Percentiles rank a stretch among this genome's conserved stretches.
phyloP scores from a whole-genome alignment of 192 early-diverging fungal species.

The Coemansia sp. region DNA sequence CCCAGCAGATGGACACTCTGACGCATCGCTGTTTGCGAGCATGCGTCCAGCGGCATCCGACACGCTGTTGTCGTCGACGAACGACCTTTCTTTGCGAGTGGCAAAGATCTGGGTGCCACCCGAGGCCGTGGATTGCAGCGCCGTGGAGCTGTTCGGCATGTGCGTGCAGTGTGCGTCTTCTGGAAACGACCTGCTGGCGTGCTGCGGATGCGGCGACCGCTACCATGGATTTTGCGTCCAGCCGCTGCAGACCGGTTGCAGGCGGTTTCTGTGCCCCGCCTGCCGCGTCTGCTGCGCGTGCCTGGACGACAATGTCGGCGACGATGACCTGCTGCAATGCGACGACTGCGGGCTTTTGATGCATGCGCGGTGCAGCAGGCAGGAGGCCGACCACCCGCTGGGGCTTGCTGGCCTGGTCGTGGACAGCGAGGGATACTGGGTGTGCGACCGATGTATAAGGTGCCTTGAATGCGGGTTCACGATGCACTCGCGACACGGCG shows the following conservation, averaged over 20 bases:
- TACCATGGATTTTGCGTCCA: conserved; percentile 52
- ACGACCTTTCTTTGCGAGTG: background rate
- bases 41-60: conserved; percentile 2
- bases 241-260: background rate
- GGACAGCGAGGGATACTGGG: conserved; percentile 35
- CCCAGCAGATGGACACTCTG: background rate
- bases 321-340: conserved; percentile 29
- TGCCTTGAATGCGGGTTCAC: conserved; percentile 44
- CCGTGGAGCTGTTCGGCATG: conserved; percentile 1
- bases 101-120: background rate
- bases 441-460: conserved; percentile 40
- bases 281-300: conserved; percentile 42
- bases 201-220: conserved; percentile 50
- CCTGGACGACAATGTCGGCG: background rate
- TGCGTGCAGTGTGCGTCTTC: conserved; percentile 38
- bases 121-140: background rate
- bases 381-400: conserved; percentile 9
- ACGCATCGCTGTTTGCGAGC: background rate
- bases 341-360: conserved; percentile 26
- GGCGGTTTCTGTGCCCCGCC: conserved; percentile 26
- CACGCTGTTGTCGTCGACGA: background rate
- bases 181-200: conserved; percentile 23
- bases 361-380: conserved; percentile 40
- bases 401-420: conserved; percentile 13
- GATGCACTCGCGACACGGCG: background rate